Base-by-base conservation (phyloP, 805 yeast genomes). In the Yamadazyma philogaea region DNA sequence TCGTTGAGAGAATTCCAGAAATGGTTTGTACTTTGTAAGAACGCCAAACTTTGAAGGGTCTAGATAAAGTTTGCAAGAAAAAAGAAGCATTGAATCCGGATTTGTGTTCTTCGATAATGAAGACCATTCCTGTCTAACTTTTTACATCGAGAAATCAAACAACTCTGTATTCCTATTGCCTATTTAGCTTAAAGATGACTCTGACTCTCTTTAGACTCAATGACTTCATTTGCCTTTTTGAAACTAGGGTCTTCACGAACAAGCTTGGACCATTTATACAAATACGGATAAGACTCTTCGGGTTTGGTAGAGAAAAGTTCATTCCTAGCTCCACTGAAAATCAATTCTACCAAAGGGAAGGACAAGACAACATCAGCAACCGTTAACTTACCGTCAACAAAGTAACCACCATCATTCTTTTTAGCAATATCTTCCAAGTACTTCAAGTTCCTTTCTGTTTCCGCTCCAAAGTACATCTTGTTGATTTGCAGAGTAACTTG, bases 291-390 rank as follows among this genome's bases (percentile, higher is more conserved):
- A 8, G 19, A 21, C 12, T 37, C 36, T 8, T 34, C n/a, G 7
- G 49, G 49, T 35, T 37, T 36, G 6, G 15, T 18, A 1, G 30
- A 41, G 17, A 45, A 37, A 12, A 59, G 48, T 10, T 49, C 53
- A 16, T 52, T 55, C 12, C 63, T 59, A 17, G 50, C 52, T 43
- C 60, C 54, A 37, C 53, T 51, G 37, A 60, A 59, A 1, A 58
- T 31, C 35, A 48, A 45, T 17, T 60, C 63, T 20, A 44, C 52
- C 26, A 66, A 30, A 0, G 82, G 81, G 60, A 72, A 80, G 0
- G 66, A 56, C 49, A 79, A 58, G 40, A 80, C 69, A 41, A 84
- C 71, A 49, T 79, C 84, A 7, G 82, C 84, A 3, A 63, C 82
- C 14, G 79, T 66, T n/a, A 78, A 55, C 47, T 67, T 66, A 27